Evolutionary conservation across 495 filamentous ascomycete species (phyloP).

Genomic region (Lindgomyces ingoldianus): DNA sequence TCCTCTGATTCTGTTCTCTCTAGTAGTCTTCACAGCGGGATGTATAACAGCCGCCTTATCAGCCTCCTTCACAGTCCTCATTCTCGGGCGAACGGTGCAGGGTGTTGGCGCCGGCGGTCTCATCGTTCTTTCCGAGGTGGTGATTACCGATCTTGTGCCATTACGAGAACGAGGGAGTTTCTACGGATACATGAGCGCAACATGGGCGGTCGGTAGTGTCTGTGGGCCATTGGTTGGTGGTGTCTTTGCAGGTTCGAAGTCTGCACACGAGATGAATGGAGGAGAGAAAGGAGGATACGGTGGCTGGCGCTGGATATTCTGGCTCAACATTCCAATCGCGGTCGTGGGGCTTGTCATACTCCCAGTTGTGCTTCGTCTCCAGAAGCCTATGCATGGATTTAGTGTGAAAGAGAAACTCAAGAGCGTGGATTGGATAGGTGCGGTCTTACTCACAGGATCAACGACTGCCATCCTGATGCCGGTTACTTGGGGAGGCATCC

Average conservation of each 20-base stretch:
- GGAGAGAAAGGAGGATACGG: not conserved
- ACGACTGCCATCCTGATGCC: conserved; percentile 53
- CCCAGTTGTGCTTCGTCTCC: conserved; percentile 51
- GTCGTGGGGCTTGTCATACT: conserved; percentile 49
- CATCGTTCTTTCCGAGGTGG: conserved; percentile 60
- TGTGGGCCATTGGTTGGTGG: conserved; percentile 33
- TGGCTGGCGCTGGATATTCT: conserved; percentile 59
- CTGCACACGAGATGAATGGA: not conserved
- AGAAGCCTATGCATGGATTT: conserved; percentile 34
- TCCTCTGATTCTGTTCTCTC: conserved; percentile 50
- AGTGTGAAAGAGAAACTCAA: conserved; percentile 27
- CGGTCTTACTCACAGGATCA: conserved; percentile 48
- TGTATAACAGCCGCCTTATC: conserved; percentile 60
- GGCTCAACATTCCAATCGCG: conserved; percentile 57
- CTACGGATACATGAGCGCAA: conserved; percentile 42
- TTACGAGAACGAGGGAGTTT: conserved; percentile 51
- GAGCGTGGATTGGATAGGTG: conserved; percentile 46
- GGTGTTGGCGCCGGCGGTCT: conserved; percentile 72
- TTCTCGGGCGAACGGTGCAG: conserved; percentile 66
- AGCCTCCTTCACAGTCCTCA: conserved; percentile 57
- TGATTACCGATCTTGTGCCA: conserved; percentile 64
- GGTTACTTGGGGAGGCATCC: conserved; percentile 56
- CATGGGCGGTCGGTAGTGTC: conserved; percentile 59
- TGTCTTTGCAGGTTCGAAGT: conserved; percentile 35
- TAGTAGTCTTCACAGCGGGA: conserved; percentile 58